Evolutionary conservation across 1,284 basidiomycete genomes (phyloP).

Genomic region (Melanopsichium pennsylvanicum): DNA sequence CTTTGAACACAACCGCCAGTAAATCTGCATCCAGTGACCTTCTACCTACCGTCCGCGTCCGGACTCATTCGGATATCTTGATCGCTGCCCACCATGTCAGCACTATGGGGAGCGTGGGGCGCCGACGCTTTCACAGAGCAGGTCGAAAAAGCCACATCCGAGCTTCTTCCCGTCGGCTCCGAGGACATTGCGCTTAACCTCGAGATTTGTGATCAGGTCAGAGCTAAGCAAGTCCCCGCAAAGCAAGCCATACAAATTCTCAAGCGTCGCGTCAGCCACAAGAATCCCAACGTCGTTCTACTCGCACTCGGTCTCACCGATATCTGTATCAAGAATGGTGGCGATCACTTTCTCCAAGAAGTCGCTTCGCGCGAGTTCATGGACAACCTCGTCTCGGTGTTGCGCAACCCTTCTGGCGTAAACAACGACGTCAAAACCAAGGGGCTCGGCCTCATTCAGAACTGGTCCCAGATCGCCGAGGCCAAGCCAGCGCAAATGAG

Average conservation of each 20-base stretch:
- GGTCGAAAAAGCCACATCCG: slow-evolving; percentile 85
- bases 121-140: slow-evolving; percentile 58
- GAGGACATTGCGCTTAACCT: slow-evolving; percentile 94
- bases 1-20: too few species aligned
- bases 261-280: slow-evolving; percentile 85
- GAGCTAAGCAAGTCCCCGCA: slow-evolving; percentile 85
- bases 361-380: slow-evolving; percentile 82
- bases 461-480: slow-evolving; percentile 90
- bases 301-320: slow-evolving; percentile 84
- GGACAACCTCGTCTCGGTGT: slow-evolving; percentile 85
- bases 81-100: slow-evolving; percentile 35
- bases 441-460: slow-evolving; percentile 82
- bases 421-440: slow-evolving; percentile 85
- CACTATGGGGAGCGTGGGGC: slow-evolving; percentile 55
- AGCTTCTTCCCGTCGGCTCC: slow-evolving; percentile 74
- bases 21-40: too few species aligned
- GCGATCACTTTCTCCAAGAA: slow-evolving; percentile 80
- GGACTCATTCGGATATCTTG: too few species aligned
- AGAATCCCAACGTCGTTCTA: slow-evolving; percentile 95
- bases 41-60: too few species aligned
- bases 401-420: slow-evolving; percentile 72
- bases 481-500: slow-evolving; percentile 73
- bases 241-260: slow-evolving; percentile 88
- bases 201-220: slow-evolving; percentile 92
- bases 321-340: slow-evolving; percentile 96